Percentiles rank a stretch among this genome's conserved stretches.
Conservation (phyloP, 2,329 filamentous ascomycete genomes). For the Hansfordia pulvinata region DNA sequence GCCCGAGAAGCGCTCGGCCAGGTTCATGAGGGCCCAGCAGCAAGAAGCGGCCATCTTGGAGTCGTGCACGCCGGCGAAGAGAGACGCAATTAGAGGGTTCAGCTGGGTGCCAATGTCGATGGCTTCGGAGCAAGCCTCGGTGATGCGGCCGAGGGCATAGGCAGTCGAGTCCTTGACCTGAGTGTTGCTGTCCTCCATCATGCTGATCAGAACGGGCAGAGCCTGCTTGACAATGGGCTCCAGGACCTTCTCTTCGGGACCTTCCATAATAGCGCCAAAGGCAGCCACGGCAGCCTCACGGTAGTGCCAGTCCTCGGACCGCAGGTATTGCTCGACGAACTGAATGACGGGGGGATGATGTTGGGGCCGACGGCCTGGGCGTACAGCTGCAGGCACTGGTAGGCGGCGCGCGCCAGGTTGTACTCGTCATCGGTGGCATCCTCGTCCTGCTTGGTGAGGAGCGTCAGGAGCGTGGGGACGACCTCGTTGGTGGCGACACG, state of each 20-base stretch:
- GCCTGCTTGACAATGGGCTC: constrained; percentile 95
- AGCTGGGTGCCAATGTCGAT: constrained; percentile 79
- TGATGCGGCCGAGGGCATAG: constrained; percentile 90
- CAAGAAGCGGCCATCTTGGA: constrained; percentile 96
- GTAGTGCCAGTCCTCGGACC: constrained; percentile 85
- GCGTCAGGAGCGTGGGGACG: constrained; percentile 74
- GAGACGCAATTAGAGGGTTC: constrained; percentile 69
- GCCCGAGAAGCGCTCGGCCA: constrained; percentile 88
- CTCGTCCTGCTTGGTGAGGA: constrained; percentile 95
- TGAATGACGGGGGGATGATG: constrained; percentile 73
- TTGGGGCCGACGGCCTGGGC: constrained; percentile 78
- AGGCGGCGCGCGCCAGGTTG: constrained; percentile 87
- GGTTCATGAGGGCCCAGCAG: constrained; percentile 98
- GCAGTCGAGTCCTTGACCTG: constrained; percentile 94
- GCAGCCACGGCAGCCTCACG: constrained; percentile 93
- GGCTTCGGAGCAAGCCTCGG: constrained; percentile 80
- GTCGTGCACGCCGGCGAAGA: constrained; percentile 82
- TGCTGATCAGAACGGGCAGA: constrained; percentile 74
- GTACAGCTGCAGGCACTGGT: constrained; percentile 93
- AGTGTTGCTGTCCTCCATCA: constrained; percentile 82
- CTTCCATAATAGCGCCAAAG: constrained; percentile 98
- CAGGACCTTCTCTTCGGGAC: constrained; percentile 81
- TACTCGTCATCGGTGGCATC: constrained; percentile 96
- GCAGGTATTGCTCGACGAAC: constrained; percentile 86
- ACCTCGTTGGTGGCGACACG: constrained; percentile 88